Conservation (phyloP, 164 flowering plant genomes). For the Magnolia officinalis region DNA sequence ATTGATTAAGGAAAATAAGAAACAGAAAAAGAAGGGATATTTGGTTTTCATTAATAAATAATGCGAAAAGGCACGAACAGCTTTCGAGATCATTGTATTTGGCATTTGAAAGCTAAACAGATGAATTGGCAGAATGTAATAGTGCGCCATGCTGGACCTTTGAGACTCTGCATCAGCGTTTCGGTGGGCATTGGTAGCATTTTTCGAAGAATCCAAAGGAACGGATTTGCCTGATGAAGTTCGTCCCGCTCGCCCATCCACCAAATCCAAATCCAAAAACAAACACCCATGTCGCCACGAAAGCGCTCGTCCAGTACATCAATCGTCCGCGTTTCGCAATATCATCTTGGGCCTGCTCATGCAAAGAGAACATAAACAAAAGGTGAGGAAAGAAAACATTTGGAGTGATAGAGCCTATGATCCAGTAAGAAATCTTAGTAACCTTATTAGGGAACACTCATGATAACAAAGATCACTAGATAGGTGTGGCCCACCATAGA, state of each 20-base stretch:
- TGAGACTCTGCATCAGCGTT: not conserved
- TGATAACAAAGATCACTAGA: too few species aligned
- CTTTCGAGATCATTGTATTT: too few species aligned
- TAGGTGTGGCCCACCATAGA: not conserved
- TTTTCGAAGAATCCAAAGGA: slow-evolving; percentile 16
- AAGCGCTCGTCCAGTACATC: slow-evolving; percentile 4
- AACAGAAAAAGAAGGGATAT: too few species aligned
- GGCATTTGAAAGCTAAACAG: too few species aligned
- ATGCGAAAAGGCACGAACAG: too few species aligned
- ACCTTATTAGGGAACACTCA: too few species aligned
- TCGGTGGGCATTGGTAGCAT: slow-evolving; percentile 17
- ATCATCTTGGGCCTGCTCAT: slow-evolving; percentile 2
- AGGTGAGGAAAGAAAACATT: not conserved
- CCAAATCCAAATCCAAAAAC: slow-evolving; percentile 16
- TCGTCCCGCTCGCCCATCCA: slow-evolving; percentile 16
- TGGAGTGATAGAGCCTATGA: too few species aligned
- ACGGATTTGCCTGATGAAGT: slow-evolving; percentile 11
- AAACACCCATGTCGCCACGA: slow-evolving; percentile 7
- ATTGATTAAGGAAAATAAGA: too few species aligned
- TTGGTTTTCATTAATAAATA: too few species aligned
- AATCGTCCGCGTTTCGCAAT: not conserved
- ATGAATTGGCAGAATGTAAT: too few species aligned
- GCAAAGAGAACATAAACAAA: not conserved
- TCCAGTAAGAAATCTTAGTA: too few species aligned
- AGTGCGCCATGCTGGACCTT: not conserved